A percentile compares a stretch with the other conserved stretches of the same genome.
Conservation (phyloP, 305 asterid genomes). For the Galium porrigens region DNA sequence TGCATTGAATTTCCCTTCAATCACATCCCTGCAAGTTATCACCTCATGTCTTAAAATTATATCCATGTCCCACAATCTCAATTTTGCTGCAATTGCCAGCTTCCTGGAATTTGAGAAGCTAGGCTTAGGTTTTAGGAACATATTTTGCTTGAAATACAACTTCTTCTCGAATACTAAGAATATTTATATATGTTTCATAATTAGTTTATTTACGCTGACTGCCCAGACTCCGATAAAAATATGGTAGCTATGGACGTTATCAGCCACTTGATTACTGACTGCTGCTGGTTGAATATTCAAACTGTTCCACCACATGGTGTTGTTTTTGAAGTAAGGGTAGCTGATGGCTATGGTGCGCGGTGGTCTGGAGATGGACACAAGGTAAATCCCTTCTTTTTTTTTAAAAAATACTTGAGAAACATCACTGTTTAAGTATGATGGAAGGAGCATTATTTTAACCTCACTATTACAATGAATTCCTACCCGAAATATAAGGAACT, state of each 20-base stretch:
- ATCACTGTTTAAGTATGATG: too few species aligned
- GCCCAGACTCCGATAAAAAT: conserved; percentile 49
- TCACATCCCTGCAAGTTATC: background rate
- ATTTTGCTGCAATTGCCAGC: background rate
- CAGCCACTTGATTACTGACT: conserved; percentile 26
- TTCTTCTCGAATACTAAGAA: background rate
- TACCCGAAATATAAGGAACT: too few species aligned
- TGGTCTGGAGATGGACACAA: conserved; percentile 70
- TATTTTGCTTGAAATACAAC: background rate
- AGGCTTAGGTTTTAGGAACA: background rate
- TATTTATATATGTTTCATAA: background rate
- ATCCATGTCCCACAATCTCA: background rate
- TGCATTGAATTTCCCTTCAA: background rate
- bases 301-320: conserved; percentile 48
- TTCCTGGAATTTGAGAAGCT: too few species aligned
- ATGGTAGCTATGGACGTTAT: conserved; percentile 35
- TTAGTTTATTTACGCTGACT: conserved; percentile 2
- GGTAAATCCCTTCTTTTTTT: conserved; percentile 19
- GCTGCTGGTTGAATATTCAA: conserved; percentile 62
- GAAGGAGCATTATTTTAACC: too few species aligned
- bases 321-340: conserved; percentile 50
- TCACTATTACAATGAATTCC: too few species aligned
- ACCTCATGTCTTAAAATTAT: background rate
- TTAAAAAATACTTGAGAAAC: too few species aligned
- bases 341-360: conserved; percentile 62